Percentiles rank a stretch among this genome's conserved stretches.
These are phyloP conservation scores for Kurtzmaniella quercitrusa DNA, from an alignment of 1,139 yeast genomes.

Conservation along the genomic window DNA sequence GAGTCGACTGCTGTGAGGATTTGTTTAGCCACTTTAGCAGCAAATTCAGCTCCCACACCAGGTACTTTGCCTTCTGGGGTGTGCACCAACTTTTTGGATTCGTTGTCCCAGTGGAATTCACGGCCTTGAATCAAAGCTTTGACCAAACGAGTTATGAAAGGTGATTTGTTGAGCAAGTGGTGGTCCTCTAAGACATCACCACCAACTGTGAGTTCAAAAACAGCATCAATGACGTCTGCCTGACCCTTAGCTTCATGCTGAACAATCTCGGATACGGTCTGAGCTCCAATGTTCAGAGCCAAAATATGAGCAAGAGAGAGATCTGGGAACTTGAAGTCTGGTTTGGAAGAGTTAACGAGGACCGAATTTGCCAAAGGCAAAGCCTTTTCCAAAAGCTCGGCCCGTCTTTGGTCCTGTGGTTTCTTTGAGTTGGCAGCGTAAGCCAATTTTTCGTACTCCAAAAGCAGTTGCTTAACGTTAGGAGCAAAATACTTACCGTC, in stretches of 20 bases:
- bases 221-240: slow-evolving; percentile 48
- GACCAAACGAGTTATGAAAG: slow-evolving; percentile 73
- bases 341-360: slow-evolving; percentile 39
- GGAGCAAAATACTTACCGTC: slow-evolving; percentile 85
- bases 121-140: slow-evolving; percentile 77
- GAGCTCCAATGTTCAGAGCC: slow-evolving; percentile 74
- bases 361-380: slow-evolving; percentile 62
- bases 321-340: slow-evolving; percentile 12
- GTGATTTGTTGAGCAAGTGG: slow-evolving; percentile 62
- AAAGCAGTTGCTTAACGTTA: slow-evolving; percentile 53
- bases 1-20: slow-evolving; percentile 42
- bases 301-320: slow-evolving; percentile 38
- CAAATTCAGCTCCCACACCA: slow-evolving; percentile 62
- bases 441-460: slow-evolving; percentile 61
- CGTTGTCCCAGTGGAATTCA: slow-evolving; percentile 55
- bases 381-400: slow-evolving; percentile 62
- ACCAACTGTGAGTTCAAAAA: slow-evolving; percentile 52
- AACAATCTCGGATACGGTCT: slow-evolving; percentile 69
- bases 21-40: slow-evolving; percentile 49
- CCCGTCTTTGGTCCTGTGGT: slow-evolving; percentile 71
- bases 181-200: slow-evolving; percentile 69
- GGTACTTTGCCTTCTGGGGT: slow-evolving; percentile 43
- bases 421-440: slow-evolving; percentile 73
- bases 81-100: slow-evolving; percentile 51
- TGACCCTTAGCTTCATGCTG: slow-evolving; percentile 43